Percentiles rank a stretch among this genome's conserved stretches.
These are phyloP conservation scores for Setaria viridis DNA, from an alignment of 202 grass and related monocot species.

Conservation along the genomic window DNA sequence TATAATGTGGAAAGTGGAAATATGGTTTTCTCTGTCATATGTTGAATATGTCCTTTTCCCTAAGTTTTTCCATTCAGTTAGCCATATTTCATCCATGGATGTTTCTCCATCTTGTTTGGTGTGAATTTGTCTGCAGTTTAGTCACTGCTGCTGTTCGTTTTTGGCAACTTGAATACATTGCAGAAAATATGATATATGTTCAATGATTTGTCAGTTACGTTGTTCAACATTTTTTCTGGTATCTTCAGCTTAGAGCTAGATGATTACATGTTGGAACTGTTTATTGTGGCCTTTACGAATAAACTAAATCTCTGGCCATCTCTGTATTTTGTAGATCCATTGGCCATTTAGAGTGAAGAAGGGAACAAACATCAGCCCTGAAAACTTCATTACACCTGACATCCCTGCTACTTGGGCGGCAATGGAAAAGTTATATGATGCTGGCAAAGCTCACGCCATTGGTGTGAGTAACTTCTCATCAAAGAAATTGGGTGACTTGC, in stretches of 20 bases:
- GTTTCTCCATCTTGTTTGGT: constrained; percentile 26
- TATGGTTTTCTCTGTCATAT: not conserved
- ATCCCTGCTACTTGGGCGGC: constrained; percentile 79
- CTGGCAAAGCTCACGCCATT: constrained; percentile 78
- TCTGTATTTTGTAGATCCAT: constrained; percentile 70
- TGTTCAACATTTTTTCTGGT: not conserved
- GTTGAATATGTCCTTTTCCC: not conserved
- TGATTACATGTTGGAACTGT: constrained; percentile 19
- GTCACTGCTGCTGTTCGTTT: not conserved
- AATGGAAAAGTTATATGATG: constrained; percentile 84
- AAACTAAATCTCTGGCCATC: not conserved
- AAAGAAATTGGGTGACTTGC: constrained; percentile 82
- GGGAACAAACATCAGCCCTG: constrained; percentile 51
- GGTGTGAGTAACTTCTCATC: constrained; percentile 93
- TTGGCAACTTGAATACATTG: not conserved
- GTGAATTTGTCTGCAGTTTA: not conserved
- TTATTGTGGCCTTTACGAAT: not conserved
- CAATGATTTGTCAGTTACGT: not conserved
- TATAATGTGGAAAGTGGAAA: constrained; percentile 7
- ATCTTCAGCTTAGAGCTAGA: not conserved
- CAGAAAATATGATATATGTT: constrained; percentile 11
- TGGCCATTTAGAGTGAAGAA: constrained; percentile 88
- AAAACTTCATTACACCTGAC: constrained; percentile 68
- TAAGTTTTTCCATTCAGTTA: not conserved
- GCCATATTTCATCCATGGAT: not conserved